Evolutionary conservation across 257 asterid genomes (phyloP), one percentile per base, ranked within the genome.

Genomic region (Mentha longifolia): DNA sequence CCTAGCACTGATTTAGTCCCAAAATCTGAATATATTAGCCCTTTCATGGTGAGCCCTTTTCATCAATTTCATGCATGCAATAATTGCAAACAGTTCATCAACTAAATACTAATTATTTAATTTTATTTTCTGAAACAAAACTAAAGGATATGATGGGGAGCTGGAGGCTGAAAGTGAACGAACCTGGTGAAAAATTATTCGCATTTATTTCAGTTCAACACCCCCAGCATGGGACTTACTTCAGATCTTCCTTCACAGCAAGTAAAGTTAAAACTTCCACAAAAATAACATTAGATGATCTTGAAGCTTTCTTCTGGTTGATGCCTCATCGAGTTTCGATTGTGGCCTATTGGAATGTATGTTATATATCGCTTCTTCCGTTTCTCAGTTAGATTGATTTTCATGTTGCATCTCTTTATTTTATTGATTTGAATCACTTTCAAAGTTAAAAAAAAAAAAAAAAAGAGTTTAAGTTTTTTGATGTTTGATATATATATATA

Each of bases 11-110:
- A 85, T 78, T 52, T 70, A 65, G 84, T 83, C 25, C 85, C 91
- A 43, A 89, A 89, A 81, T 72, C 91, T 42, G 89, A 85, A 66
- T 86, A 89, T 65, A 89, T 89, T 70, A 87, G 96, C 80, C 93
- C 96, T 55, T 87, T 89, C 77, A 87, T 87, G 89, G 96, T 89
- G 67, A 74, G 49, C 35, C 39, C 3, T 42, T 49, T 22, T 15
- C 19, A 25, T 57, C 17, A 25, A 45, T 39, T 39, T 39, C 10
- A 3, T 39, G 10, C 43, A 39, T 39, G 10, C 10, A 39, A 22
- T 39, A 6, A 39, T 0, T 22, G 2, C 25, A 39, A 3, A 39
- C 43, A 28, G 31, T 28, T 28, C 3, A 28, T 28, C 31, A 28
- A 28, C 25, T 22, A 28, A 28, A 35, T 35, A 35, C 39, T 9